Evolutionary conservation across 495 filamentous ascomycete genomes (phyloP), one percentile per base, ranked within the genome.

Genomic region (Aspergillus baeticus): DNA sequence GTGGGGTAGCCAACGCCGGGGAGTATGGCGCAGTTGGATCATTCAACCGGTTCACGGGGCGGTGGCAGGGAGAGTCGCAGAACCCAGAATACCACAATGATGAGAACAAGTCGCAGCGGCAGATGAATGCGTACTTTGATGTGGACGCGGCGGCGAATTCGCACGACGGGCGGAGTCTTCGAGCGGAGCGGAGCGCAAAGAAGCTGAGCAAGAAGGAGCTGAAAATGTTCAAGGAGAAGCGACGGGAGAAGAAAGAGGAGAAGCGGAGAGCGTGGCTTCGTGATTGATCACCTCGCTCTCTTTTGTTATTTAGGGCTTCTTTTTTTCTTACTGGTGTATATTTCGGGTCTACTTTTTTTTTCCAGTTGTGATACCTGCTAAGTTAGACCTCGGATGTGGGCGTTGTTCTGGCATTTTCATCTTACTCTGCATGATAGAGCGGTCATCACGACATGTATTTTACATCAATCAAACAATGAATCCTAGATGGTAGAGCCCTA

Each of bases 141-240:
- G 94, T 98, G n/a, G 94, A 98, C 74, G 90, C 92, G 10, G 93
- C 92, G 18, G 95, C 95, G 1, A 97, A 97, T 66, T 85, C 81
- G 58, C 94, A 98, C 61, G 88, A 96, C 64, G 94, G 94, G 6
- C 83, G 89, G 52, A 96, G 91, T 66, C 72, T 98, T 47, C 95
- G 93, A 71, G 94, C 90, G 7, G 94, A 98, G 74, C 78, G 92
- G 29, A 85, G 87, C 38, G 85, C 85, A n/a, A 92, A 91, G 80
- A 96, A 92, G 76, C 76, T 96, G 37, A 89, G 72, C 31, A 95
- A 89, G 80, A 77, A 87, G 57, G 91, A 97, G 69, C 68, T 98
- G 62, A 91, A 90, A 73, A 68, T 76, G 51, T 78, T 92, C 59
- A 86, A 83, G 69, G 85, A 90, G 43, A 92, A 88, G 73, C 77